A percentile compares a stretch with the other conserved stretches of the same genome.
phyloP scores from a whole-genome alignment of 2,329 filamentous ascomycete species.

The Fusarium anguioides region DNA sequence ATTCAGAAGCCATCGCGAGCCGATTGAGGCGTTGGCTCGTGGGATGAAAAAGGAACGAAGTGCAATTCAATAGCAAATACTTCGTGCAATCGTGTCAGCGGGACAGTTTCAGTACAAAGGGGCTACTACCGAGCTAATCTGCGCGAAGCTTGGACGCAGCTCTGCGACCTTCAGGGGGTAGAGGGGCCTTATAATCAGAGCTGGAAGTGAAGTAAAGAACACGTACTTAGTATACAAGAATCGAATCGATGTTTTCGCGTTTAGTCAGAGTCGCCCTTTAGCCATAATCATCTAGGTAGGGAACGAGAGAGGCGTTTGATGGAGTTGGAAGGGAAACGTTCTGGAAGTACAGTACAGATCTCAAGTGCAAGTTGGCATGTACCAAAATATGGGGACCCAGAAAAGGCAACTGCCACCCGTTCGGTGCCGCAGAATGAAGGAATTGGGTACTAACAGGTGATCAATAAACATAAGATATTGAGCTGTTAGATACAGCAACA shows the following conservation, averaged over 20 bases:
- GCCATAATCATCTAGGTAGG: conserved; percentile 37
- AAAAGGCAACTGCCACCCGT: conserved; percentile 37
- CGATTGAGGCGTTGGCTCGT: conserved; percentile 29
- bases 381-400: conserved; percentile 35
- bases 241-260: conserved; percentile 29
- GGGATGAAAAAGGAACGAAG: conserved; percentile 20
- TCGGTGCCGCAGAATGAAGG: background rate
- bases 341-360: conserved; percentile 45
- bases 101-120: conserved; percentile 40
- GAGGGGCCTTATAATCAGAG: background rate
- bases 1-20: conserved; percentile 53
- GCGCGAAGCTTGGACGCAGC: conserved; percentile 34
- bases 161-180: conserved; percentile 40
- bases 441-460: conserved; percentile 5
- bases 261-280: conserved; percentile 28
- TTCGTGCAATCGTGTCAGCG: conserved; percentile 44
- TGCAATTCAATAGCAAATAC: conserved; percentile 37
- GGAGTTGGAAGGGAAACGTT: conserved; percentile 39
- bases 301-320: conserved; percentile 29
- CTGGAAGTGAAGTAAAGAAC: background rate
- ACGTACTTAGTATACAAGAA: conserved; percentile 45
- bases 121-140: conserved; percentile 38
- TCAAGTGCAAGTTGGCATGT: conserved; percentile 43
- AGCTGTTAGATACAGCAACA: background rate
- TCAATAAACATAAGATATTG: background rate